Evolutionary conservation across 2,329 filamentous ascomycete species (phyloP).

Genomic region (Grosmannia penicillata): DNA sequence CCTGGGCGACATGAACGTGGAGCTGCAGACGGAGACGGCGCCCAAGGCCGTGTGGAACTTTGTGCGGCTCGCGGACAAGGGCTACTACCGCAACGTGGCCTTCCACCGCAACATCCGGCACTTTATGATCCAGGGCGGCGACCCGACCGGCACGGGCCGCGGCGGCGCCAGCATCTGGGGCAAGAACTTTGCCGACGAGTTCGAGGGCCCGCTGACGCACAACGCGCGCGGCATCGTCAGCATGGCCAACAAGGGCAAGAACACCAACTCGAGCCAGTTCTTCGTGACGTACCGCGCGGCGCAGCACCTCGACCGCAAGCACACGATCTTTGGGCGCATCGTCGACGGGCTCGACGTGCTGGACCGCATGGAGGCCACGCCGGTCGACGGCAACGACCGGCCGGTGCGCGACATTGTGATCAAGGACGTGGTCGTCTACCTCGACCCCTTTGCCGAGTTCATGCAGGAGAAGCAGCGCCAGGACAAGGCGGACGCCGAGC

Average conservation of each 20-base stretch:
- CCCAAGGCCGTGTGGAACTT: slow-evolving; percentile 98
- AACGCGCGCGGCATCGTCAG: slow-evolving; percentile 64
- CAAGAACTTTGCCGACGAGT: slow-evolving; percentile 86
- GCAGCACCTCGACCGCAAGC: slow-evolving; percentile 82
- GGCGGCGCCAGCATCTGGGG: slow-evolving; percentile 90
- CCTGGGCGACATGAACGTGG: slow-evolving; percentile 70
- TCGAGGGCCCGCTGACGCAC: slow-evolving; percentile 80
- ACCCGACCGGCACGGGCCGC: slow-evolving; percentile 80
- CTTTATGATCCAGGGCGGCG: slow-evolving; percentile 97
- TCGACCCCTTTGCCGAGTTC: slow-evolving; percentile 94
- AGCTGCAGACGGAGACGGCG: slow-evolving; percentile 80
- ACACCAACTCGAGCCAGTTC: slow-evolving; percentile 90
- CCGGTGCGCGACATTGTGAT: slow-evolving; percentile 70
- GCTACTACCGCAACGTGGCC: slow-evolving; percentile 70
- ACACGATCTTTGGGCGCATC: slow-evolving; percentile 88
- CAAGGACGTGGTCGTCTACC: slow-evolving; percentile 68
- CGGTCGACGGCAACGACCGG: slow-evolving; percentile 59
- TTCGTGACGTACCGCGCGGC: slow-evolving; percentile 83
- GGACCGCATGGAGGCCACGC: slow-evolving; percentile 59
- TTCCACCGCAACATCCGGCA: slow-evolving; percentile 92
- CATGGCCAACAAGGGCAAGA: slow-evolving; percentile 98
- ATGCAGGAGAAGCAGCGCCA: slow-evolving; percentile 55
- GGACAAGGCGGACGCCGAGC: slow-evolving; percentile 40
- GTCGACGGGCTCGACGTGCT: slow-evolving; percentile 63
- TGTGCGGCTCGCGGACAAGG: slow-evolving; percentile 69